These are phyloP conservation scores for Puccinia triticina DNA, from an alignment of 1,284 basidiomycete genomes.

Conservation along the genomic window DNA sequence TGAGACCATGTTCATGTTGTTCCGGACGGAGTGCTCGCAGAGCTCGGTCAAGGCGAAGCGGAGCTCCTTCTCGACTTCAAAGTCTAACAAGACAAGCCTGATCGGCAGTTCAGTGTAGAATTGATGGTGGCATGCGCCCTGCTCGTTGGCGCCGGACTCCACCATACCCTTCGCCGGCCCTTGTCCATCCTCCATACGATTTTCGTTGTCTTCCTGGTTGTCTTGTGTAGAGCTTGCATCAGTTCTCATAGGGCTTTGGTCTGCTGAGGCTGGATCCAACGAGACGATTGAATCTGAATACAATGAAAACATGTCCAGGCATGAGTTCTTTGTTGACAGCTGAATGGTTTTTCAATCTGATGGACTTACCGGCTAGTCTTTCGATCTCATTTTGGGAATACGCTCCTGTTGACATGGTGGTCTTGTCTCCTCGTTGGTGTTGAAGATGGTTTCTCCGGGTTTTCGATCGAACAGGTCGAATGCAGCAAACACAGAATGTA, in stretches of 20 bases:
- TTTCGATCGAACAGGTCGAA: neutral
- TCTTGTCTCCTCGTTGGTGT: neutral
- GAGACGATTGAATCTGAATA: neutral
- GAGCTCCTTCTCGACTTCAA: slow-evolving; percentile 22
- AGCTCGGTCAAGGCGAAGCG: slow-evolving; percentile 22
- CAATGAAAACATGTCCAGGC: neutral
- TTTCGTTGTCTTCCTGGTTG: neutral
- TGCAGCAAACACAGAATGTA: neutral
- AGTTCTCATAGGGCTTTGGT: neutral
- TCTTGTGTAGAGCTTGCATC: neutral
- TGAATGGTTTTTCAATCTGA: neutral
- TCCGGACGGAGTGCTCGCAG: slow-evolving; percentile 21
- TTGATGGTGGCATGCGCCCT: neutral
- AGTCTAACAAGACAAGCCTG: slow-evolving; percentile 13
- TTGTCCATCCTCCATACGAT: neutral
- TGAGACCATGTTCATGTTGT: slow-evolving; percentile 24
- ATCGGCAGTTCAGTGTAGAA: neutral
- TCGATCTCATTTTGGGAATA: slow-evolving; percentile 3
- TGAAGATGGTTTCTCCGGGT: neutral
- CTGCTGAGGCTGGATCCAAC: neutral
- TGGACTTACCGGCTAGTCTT: neutral
- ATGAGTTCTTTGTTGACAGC: neutral
- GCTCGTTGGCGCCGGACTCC: neutral
- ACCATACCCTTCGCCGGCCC: neutral
- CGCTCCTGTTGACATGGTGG: neutral